Percentiles rank a stretch among this genome's conserved stretches.
These are phyloP conservation scores for Penicillium paxilli DNA, from an alignment of 495 filamentous ascomycete genomes.

Conservation along the genomic window DNA sequence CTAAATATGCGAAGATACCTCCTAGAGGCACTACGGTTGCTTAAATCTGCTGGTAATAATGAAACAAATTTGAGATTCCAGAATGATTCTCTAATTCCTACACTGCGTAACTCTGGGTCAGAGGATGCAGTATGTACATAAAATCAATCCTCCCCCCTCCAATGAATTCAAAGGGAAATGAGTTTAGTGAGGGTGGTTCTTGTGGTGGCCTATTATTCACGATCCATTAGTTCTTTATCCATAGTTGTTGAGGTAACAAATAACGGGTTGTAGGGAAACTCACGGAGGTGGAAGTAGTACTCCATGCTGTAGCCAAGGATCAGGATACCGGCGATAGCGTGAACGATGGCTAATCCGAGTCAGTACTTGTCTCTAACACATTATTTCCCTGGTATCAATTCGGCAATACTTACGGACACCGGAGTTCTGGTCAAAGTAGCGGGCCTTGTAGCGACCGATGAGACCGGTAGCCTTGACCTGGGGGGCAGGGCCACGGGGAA, in stretches of 20 bases:
- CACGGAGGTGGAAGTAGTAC: slow-evolving; percentile 99
- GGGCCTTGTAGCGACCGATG: slow-evolving; percentile 83
- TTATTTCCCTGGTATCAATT: neutral
- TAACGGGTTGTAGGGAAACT: too few species aligned
- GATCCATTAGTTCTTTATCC: neutral
- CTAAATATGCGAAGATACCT: neutral
- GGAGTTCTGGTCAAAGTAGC: slow-evolving; percentile 84
- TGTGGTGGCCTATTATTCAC: slow-evolving; percentile 78
- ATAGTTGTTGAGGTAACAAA: neutral
- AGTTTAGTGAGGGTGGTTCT: slow-evolving; percentile 95
- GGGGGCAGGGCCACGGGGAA: slow-evolving; percentile 86
- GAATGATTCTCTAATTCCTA: slow-evolving; percentile 28
- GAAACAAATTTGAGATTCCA: slow-evolving; percentile 30
- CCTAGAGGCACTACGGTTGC: neutral
- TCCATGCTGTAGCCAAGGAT: slow-evolving; percentile 87
- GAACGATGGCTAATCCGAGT: slow-evolving; percentile 69
- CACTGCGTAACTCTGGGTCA: slow-evolving; percentile 28
- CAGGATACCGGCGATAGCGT: slow-evolving; percentile 75
- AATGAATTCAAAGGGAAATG: slow-evolving; percentile 18
- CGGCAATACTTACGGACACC: slow-evolving; percentile 71
- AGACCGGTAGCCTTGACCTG: slow-evolving; percentile 75
- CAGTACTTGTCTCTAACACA: neutral
- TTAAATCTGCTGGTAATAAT: slow-evolving; percentile 10
- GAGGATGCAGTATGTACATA: slow-evolving; percentile 44
- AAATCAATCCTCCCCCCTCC: slow-evolving; percentile 18